Evolutionary conservation across 495 filamentous ascomycete species (phyloP).

Genomic region (Aspergillus heteromorphus): DNA sequence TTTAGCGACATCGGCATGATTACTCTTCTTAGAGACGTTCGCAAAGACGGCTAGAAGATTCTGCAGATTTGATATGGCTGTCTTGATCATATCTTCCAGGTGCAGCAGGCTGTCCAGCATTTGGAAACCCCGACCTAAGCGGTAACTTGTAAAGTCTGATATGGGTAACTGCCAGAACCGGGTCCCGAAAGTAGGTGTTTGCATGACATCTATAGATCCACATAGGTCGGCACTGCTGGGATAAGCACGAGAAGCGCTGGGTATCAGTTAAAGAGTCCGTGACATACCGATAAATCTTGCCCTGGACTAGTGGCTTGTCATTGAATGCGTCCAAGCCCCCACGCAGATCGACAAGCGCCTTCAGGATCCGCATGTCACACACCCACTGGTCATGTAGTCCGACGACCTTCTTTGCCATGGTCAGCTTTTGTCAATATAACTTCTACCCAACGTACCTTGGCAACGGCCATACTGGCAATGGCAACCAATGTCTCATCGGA

Average conservation of each 20-base stretch:
- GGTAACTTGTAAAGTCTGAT: not conserved
- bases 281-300: conserved; percentile 1
- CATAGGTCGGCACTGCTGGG: not conserved
- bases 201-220: not conserved
- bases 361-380: not conserved
- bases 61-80: not conserved
- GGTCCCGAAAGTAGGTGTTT: not conserved
- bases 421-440: not conserved
- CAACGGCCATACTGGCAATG: not conserved
- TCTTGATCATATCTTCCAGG: not conserved
- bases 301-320: not conserved
- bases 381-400: not conserved
- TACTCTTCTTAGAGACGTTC: not conserved
- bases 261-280: not conserved
- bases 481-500: conserved; percentile 1
- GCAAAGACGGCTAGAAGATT: not conserved
- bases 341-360: not conserved
- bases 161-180: not conserved
- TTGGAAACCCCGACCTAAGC: not conserved
- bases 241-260: not conserved
- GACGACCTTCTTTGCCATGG: not conserved
- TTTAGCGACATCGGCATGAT: not conserved
- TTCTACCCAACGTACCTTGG: not conserved
- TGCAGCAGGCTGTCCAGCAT: not conserved
- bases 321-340: not conserved